Conservation (phyloP, 2,329 filamentous ascomycete genomes). For the Fusarium gaditjirri region DNA sequence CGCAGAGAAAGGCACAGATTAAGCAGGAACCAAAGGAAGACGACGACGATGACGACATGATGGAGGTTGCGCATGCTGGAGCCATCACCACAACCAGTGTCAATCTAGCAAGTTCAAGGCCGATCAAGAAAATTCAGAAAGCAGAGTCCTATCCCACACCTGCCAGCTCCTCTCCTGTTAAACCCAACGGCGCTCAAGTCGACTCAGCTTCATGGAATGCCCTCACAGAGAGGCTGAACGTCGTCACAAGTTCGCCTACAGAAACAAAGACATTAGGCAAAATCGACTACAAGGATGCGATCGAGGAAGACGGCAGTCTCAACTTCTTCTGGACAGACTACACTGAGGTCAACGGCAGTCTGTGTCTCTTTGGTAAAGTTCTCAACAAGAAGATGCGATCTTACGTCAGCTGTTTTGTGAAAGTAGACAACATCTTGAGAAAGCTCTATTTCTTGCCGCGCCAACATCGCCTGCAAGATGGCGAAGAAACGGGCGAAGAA, state of each 20-base stretch:
- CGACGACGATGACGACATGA: constrained; percentile 82
- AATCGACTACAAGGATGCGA: constrained; percentile 81
- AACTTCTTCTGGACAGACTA: constrained; percentile 99
- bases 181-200: constrained; percentile 67
- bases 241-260: constrained; percentile 77
- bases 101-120: constrained; percentile 83
- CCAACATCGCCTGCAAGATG: constrained; percentile 65
- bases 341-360: constrained; percentile 87
- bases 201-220: constrained; percentile 90
- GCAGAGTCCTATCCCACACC: constrained; percentile 74
- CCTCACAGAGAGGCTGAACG: constrained; percentile 85
- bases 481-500: constrained; percentile 77
- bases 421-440: constrained; percentile 91
- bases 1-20: constrained; percentile 73
- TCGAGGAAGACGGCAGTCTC: constrained; percentile 92
- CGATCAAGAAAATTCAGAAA: constrained; percentile 78
- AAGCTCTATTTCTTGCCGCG: constrained; percentile 95
- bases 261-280: constrained; percentile 79
- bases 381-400: constrained; percentile 83
- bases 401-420: constrained; percentile 93
- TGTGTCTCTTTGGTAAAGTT: constrained; percentile 97
- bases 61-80: constrained; percentile 86
- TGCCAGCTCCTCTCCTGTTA: constrained; percentile 78
- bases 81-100: constrained; percentile 76
- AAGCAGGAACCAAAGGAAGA: constrained; percentile 68